Percentiles rank a stretch among this genome's conserved stretches.
phyloP scores from a whole-genome alignment of 2,329 filamentous ascomycete genomes.

The Ascomycota sp. region DNA sequence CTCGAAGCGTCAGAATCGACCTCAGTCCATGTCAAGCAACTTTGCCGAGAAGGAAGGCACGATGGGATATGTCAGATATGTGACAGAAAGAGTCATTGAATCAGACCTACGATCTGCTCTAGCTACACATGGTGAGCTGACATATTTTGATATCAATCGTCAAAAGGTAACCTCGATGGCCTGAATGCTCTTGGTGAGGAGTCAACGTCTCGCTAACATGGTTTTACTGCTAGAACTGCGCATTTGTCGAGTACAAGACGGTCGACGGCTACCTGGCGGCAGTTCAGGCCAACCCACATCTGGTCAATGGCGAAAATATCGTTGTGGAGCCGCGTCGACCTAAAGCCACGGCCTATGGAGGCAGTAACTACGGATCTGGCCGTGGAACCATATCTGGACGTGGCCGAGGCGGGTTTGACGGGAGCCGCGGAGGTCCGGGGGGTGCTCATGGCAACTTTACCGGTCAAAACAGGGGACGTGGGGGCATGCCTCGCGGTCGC shows the following conservation, averaged over 20 bases:
- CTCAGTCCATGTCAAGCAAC: constrained; percentile 40
- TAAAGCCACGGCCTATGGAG: constrained; percentile 49
- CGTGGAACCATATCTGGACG: constrained; percentile 41
- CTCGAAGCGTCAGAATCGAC: constrained; percentile 65
- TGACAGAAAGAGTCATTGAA: constrained; percentile 69
- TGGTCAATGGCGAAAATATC: constrained; percentile 63
- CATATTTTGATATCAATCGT: constrained; percentile 60
- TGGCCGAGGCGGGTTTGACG: constrained; percentile 46
- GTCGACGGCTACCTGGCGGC: constrained; percentile 67
- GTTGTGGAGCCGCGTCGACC: constrained; percentile 76
- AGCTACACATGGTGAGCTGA: constrained; percentile 48
- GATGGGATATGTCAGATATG: constrained; percentile 87
- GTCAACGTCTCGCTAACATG: too few species aligned
- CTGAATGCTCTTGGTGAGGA: constrained; percentile 1
- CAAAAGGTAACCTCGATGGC: constrained; percentile 42
- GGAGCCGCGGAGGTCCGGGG: constrained; percentile 38
- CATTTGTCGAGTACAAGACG: constrained; percentile 84
- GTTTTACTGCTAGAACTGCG: constrained; percentile 51
- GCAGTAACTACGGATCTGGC: constrained; percentile 42
- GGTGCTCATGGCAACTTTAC: constrained; percentile 49
- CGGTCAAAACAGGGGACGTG: constrained; percentile 43
- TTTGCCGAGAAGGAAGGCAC: constrained; percentile 53
- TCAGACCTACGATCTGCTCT: constrained; percentile 52
- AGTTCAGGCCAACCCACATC: constrained; percentile 65
- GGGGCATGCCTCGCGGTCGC: constrained; percentile 43